Percentiles rank a stretch among this genome's conserved stretches.
Conservation (phyloP, 192 early-diverging fungal species). For the Backusella macrospora region DNA sequence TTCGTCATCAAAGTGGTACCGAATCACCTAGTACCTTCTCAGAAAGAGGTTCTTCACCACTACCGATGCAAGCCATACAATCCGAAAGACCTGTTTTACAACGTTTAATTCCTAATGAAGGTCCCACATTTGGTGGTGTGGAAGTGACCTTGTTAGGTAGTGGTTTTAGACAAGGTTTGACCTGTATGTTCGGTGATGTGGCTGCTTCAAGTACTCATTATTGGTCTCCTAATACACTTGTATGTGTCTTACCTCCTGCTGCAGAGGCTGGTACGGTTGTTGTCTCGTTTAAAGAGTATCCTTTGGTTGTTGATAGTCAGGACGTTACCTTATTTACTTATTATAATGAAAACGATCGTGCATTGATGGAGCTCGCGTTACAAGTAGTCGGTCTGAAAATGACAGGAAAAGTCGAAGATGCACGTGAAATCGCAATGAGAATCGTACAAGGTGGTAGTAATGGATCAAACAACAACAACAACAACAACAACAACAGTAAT, state of each 20-base stretch:
- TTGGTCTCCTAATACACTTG: conserved; percentile 69
- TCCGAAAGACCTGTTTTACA: conserved; percentile 28
- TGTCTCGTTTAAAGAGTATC: conserved; percentile 46
- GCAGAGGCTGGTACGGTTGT: conserved; percentile 65
- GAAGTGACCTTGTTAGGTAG: conserved; percentile 75
- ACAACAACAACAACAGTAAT: conserved; percentile 29
- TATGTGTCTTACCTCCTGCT: conserved; percentile 77
- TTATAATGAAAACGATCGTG: conserved; percentile 72
- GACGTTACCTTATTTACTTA: conserved; percentile 52
- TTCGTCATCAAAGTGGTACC: not conserved
- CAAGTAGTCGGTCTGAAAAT: conserved; percentile 77
- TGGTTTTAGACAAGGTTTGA: conserved; percentile 72
- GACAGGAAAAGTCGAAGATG: conserved; percentile 67
- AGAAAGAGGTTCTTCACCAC: not conserved
- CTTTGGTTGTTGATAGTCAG: conserved; percentile 37
- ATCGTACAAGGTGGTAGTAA: conserved; percentile 47
- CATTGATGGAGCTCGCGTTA: conserved; percentile 79
- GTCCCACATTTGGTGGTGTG: conserved; percentile 76
- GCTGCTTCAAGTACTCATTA: conserved; percentile 67
- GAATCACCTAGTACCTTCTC: conserved; percentile 1
- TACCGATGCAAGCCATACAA: not conserved
- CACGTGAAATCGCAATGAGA: conserved; percentile 63
- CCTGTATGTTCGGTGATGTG: conserved; percentile 72
- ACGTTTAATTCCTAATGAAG: conserved; percentile 74
- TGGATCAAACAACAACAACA: not conserved